Percentiles rank a stretch among this genome's conserved stretches.
Conservation (phyloP, 2,329 filamentous ascomycete species). For the Rutstroemia sp. region DNA sequence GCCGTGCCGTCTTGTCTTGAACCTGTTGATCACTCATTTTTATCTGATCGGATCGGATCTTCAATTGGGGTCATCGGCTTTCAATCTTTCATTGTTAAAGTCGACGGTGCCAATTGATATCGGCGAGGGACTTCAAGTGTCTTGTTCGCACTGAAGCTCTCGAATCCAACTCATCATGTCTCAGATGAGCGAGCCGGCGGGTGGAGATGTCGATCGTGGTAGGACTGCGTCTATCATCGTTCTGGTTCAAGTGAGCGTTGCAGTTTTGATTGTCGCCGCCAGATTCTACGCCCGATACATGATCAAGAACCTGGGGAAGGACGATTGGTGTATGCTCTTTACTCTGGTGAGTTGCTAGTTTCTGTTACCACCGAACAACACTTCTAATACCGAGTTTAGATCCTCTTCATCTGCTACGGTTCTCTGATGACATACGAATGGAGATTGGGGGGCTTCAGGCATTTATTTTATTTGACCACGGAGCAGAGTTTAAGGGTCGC, state of each 20-base stretch:
- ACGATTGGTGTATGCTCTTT: conserved; percentile 8
- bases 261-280: conserved; percentile 1
- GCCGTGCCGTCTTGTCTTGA: too few species aligned
- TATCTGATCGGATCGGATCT: too few species aligned
- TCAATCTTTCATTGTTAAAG: background rate
- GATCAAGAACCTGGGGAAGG: background rate
- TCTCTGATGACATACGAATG: conserved; percentile 1
- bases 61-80: background rate
- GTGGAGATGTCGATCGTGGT: conserved; percentile 3
- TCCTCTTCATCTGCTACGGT: background rate
- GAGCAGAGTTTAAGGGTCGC: background rate
- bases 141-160: background rate
- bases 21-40: too few species aligned
- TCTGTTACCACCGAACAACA: too few species aligned
- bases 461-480: background rate
- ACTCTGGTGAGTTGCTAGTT: background rate
- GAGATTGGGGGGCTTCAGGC: conserved; percentile 4
- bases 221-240: background rate
- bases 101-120: background rate
- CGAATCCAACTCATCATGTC: background rate
- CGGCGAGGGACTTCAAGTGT: background rate
- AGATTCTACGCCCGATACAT: conserved; percentile 6
- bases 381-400: background rate
- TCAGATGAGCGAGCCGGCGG: background rate
- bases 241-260: background rate